These are phyloP conservation scores for Suillus bovinus DNA, from an alignment of 768 basidiomycete species.

Conservation along the genomic window DNA sequence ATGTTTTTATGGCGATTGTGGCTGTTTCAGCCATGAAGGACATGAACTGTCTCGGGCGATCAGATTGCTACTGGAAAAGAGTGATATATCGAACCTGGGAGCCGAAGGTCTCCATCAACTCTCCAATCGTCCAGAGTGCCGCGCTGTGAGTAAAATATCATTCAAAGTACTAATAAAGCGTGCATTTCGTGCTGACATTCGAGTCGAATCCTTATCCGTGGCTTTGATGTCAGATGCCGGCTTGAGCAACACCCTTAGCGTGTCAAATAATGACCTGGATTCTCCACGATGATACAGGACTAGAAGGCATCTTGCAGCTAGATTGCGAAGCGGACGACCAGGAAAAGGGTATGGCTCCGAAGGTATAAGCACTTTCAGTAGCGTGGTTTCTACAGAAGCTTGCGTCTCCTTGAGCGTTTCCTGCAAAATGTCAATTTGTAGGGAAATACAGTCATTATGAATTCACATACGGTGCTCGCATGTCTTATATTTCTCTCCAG, in stretches of 20 bases:
- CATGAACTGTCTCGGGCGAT: slow-evolving; percentile 69
- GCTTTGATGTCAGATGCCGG: slow-evolving; percentile 72
- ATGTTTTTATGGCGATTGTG: slow-evolving; percentile 61
- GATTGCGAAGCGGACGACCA: slow-evolving; percentile 81
- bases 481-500: slow-evolving; percentile 58
- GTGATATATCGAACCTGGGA: slow-evolving; percentile 62
- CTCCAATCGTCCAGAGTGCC: slow-evolving; percentile 84
- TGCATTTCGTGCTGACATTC: slow-evolving; percentile 52
- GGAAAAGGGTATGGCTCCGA: slow-evolving; percentile 74
- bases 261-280: slow-evolving; percentile 84
- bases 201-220: slow-evolving; percentile 58
- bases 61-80: not conserved
- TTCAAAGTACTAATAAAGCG: slow-evolving; percentile 5
- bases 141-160: slow-evolving; percentile 49
- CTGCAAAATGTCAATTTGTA: slow-evolving; percentile 38
- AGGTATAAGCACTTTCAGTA: slow-evolving; percentile 70
- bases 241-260: slow-evolving; percentile 74
- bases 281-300: slow-evolving; percentile 78
- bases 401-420: slow-evolving; percentile 67
- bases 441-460: not conserved
- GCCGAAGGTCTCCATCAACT: slow-evolving; percentile 84
- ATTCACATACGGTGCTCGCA: slow-evolving; percentile 50
- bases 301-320: slow-evolving; percentile 77
- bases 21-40: slow-evolving; percentile 90
- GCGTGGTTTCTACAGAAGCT: slow-evolving; percentile 54